Conservation (phyloP, 805 yeast species). For the Dipodascus geniculatus region DNA sequence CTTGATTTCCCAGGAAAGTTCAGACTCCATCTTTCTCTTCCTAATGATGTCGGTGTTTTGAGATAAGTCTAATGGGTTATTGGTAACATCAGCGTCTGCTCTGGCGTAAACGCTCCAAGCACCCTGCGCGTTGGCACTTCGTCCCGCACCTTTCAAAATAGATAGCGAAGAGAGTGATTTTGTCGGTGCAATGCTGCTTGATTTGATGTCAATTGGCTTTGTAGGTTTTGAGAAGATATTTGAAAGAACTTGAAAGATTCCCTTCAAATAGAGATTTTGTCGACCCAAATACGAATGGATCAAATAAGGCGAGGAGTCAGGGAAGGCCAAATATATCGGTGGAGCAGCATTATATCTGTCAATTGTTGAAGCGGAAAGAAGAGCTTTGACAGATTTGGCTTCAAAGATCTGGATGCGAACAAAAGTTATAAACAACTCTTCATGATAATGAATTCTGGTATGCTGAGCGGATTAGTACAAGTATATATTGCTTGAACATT, state of each 20-base stretch:
- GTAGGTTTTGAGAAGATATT: slow-evolving; percentile 37
- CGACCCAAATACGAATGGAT: slow-evolving; percentile 38
- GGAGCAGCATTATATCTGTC: slow-evolving; percentile 25
- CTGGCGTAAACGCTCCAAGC: slow-evolving; percentile 65
- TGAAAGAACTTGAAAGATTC: slow-evolving; percentile 52
- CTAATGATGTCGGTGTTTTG: neutral
- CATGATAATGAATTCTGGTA: slow-evolving; percentile 52
- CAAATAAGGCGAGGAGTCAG: slow-evolving; percentile 52
- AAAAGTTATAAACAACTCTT: slow-evolving; percentile 45
- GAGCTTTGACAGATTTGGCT: slow-evolving; percentile 8
- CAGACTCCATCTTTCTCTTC: neutral
- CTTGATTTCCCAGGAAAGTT: neutral
- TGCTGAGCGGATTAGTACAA: slow-evolving; percentile 25
- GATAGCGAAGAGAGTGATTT: slow-evolving; percentile 44
- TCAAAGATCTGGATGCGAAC: slow-evolving; percentile 64
- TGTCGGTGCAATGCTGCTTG: slow-evolving; percentile 28
- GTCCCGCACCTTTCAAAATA: slow-evolving; percentile 47
- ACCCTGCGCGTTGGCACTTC: slow-evolving; percentile 53
- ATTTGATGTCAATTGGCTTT: slow-evolving; percentile 31
- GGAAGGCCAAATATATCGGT: slow-evolving; percentile 58
- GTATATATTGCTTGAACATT: neutral
- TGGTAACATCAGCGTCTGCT: slow-evolving; percentile 1
- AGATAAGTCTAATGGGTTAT: neutral
- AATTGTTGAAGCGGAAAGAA: neutral
- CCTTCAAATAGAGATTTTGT: slow-evolving; percentile 34